Base-by-base conservation (phyloP, 495 filamentous ascomycete species). In the Podospora tetraspora region DNA sequence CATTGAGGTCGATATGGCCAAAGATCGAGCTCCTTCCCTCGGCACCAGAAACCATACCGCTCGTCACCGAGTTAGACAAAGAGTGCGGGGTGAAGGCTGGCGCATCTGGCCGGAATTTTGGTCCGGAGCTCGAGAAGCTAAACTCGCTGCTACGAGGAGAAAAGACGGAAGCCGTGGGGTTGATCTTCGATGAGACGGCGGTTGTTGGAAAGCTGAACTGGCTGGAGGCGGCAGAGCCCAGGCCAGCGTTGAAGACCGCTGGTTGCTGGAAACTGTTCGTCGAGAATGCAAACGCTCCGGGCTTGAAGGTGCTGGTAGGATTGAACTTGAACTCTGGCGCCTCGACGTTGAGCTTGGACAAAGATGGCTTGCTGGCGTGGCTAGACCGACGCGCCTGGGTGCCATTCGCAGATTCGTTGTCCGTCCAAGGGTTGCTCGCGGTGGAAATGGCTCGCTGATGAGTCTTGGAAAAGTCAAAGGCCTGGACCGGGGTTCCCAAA, bases 241-340 rank as follows among this genome's bases (percentile, higher is more conserved):
- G 24, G 27, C 74, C 70, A 16, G 75, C 76, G 23, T 81, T 77
- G 75, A 79, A 82, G 6, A 72, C 68, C 21, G 62, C 64, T 1
- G 86, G 63, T 29, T 65, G 63, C 8, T 24, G 84, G 76, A 89
- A 86, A 5, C 79, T 80, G 68, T 79, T 85, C 61, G 80, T 79
- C 52, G 81, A 80, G 67, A 90, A 91, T 23, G 72, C 70, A 65
- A 83, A 84, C 57, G 84, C 80, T n/a, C 83, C 81, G 2, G 92
- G 85, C 52, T 81, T 83, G 75, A 91, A 91, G 23, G 72, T 80
- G 64, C 78, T 87, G 21, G 79, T 80, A 5, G 92, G 91, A 67
- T 95, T 89, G 75, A 91, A 90, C 70, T 88, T 92, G 77, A 97
- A 97, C 72, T 94, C 92, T 62, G 91, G 90, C 0, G 95, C 94